phyloP scores from a whole-genome alignment of 805 yeast species.

The Metschnikowia henanensis region DNA sequence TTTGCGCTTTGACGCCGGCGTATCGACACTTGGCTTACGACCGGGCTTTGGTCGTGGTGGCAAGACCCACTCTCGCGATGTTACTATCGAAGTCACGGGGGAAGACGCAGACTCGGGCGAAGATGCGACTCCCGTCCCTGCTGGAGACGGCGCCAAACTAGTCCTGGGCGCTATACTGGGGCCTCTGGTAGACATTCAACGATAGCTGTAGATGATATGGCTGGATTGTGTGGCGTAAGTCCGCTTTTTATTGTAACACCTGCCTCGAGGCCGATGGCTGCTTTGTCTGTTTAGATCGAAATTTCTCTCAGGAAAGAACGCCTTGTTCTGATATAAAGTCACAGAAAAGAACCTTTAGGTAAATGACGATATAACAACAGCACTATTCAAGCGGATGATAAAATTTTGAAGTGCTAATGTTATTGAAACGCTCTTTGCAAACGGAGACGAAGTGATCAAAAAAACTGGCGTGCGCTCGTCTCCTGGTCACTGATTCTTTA shows the following conservation, averaged over 20 bases:
- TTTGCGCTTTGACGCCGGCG: slow-evolving; percentile 82
- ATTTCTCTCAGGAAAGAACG: too few relatives aligned
- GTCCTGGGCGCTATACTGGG: slow-evolving; percentile 21
- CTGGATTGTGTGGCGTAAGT: too few relatives aligned
- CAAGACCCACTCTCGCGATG: slow-evolving; percentile 58
- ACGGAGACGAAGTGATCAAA: neutral
- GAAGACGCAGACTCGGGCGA: slow-evolving; percentile 20
- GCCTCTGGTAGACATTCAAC: slow-evolving; percentile 18
- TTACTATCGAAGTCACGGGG: slow-evolving; percentile 48
- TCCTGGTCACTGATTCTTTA: slow-evolving; percentile 19
- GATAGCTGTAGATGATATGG: too few relatives aligned
- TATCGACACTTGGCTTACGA: slow-evolving; percentile 63
- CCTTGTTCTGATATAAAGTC: too few relatives aligned
- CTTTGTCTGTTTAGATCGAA: too few relatives aligned
- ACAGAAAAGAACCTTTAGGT: too few relatives aligned
- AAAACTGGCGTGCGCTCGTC: neutral
- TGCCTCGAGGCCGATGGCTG: too few relatives aligned
- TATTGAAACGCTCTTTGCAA: too few relatives aligned
- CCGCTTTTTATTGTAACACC: too few relatives aligned
- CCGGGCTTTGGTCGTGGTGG: slow-evolving; percentile 67
- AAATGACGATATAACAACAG: too few relatives aligned
- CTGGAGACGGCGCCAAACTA: slow-evolving; percentile 18
- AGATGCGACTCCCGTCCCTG: slow-evolving; percentile 14
- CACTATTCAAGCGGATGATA: too few relatives aligned
- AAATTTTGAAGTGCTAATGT: too few relatives aligned